Conservation (phyloP, 2,329 filamentous ascomycete species). For the Beauveria medogensis region DNA sequence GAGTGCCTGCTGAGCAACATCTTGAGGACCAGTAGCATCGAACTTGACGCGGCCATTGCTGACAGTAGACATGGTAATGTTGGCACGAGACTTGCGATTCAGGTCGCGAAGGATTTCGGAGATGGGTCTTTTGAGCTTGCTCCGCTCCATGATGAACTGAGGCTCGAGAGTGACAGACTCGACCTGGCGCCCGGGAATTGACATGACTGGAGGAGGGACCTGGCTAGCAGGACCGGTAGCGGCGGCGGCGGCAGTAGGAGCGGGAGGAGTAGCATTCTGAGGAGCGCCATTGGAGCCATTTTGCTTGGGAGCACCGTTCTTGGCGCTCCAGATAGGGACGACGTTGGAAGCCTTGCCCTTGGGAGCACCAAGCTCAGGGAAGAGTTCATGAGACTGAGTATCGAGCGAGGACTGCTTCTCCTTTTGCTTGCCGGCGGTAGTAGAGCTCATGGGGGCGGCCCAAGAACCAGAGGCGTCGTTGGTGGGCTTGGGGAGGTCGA, state of each 20-base stretch:
- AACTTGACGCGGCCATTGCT: conserved; percentile 69
- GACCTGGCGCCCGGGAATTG: conserved; percentile 73
- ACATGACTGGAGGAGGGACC: conserved; percentile 48
- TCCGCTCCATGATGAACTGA: conserved; percentile 66
- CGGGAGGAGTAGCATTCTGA: conserved; percentile 54
- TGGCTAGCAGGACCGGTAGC: conserved; percentile 25
- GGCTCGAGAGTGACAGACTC: conserved; percentile 69
- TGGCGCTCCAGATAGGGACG: conserved; percentile 70
- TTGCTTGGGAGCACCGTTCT: conserved; percentile 45
- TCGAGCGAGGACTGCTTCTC: conserved; percentile 51
- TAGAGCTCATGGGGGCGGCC: conserved; percentile 46
- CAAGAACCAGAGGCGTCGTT: conserved; percentile 38
- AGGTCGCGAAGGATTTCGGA: conserved; percentile 83
- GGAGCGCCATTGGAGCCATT: conserved; percentile 50
- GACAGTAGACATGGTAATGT: conserved; percentile 68
- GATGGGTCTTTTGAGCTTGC: conserved; percentile 76
- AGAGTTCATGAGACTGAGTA: conserved; percentile 81
- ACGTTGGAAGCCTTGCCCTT: conserved; percentile 61
- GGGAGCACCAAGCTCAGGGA: conserved; percentile 75
- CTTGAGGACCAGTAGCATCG: conserved; percentile 74
- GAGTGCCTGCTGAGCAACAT: conserved; percentile 78
- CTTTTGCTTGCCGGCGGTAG: conserved; percentile 63
- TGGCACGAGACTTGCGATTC: conserved; percentile 84
- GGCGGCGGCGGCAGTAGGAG: conserved; percentile 42
- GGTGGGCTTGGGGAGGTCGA: conserved; percentile 57